Base-by-base conservation (phyloP, 768 basidiomycete species). In the Podaxis mareebaensis region DNA sequence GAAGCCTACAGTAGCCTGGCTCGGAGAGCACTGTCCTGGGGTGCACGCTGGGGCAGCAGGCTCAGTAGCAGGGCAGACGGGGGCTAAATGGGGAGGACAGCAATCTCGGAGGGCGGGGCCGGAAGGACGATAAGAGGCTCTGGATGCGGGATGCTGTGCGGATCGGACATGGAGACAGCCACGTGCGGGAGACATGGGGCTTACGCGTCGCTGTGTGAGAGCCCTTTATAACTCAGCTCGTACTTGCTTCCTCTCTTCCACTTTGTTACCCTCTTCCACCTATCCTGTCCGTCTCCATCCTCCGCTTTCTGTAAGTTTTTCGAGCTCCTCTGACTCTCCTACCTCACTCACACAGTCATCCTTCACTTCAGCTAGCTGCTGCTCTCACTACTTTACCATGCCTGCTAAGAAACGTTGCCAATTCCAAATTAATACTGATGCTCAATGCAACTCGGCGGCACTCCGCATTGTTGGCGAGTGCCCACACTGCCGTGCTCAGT, bases 351-450 rank as follows among this genome's bases (percentile, higher is more conserved):
- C 46, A 17, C 24, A 4, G 24, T n/a, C 38, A 6, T 42, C 2
- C 20, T 38, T 40, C 39, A 40, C 38, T 17, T 24, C 48, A 38
- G 53, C 33, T 53, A 17, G 26, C 53, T 48, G 26, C 26, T 38
- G 26, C 28, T 38, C 44, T 28, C 20, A 39, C 36, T 17, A 20
- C 24, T 36, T 38, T 63, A 69, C 57, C 53, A 94, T 93, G 93
- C 81, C 91, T 68, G 81, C 85, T 72, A 94, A 93, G 90, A 93
- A 92, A 75, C 91, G 92, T 71, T 95, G 93, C 80, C 90, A 93
- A 75, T 84, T 89, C 75, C 78, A 80, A 68, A 69, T 76, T 51
- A 76, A 77, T 65, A 79, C 79, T 64, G 78, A 79, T 58, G 70
- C 75, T 58, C 85, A 84, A 64, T 95, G 93, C 81, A 90, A 83